These are phyloP conservation scores for Pochonia chlamydosporia DNA, from an alignment of 2,329 filamentous ascomycete species.

Conservation along the genomic window DNA sequence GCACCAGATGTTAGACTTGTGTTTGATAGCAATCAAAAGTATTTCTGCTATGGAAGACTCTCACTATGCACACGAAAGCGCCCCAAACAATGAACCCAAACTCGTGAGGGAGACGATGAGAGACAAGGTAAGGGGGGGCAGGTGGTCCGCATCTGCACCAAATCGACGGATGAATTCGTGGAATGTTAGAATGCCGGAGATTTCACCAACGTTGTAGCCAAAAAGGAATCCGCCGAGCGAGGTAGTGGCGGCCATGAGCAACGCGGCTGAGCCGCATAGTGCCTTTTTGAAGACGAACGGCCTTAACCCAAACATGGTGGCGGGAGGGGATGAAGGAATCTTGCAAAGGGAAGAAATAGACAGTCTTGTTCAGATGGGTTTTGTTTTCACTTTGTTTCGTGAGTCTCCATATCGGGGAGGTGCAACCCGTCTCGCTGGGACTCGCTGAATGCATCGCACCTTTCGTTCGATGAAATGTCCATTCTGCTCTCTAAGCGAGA, in stretches of 20 bases:
- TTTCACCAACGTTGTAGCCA: slow-evolving; percentile 58
- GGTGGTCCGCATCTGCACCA: slow-evolving; percentile 31
- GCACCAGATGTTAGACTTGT: too few relatives aligned
- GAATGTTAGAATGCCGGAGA: slow-evolving; percentile 45
- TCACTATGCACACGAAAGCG: slow-evolving; percentile 44
- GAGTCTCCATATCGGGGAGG: too few relatives aligned
- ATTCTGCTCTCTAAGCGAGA: slow-evolving; percentile 22
- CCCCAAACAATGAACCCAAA: slow-evolving; percentile 49
- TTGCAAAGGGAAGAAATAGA: too few relatives aligned
- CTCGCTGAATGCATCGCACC: background rate
- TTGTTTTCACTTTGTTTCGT: background rate
- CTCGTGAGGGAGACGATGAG: slow-evolving; percentile 52
- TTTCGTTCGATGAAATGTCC: slow-evolving; percentile 9
- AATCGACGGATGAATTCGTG: slow-evolving; percentile 52
- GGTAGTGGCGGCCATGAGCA: slow-evolving; percentile 44
- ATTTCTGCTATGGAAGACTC: slow-evolving; percentile 5
- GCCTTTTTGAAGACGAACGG: background rate
- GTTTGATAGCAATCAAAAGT: too few relatives aligned
- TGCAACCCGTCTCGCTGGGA: too few relatives aligned
- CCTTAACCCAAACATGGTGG: too few relatives aligned
- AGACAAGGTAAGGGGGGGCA: slow-evolving; percentile 37
- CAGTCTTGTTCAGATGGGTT: too few relatives aligned
- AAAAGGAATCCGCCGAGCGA: slow-evolving; percentile 58
- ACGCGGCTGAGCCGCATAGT: slow-evolving; percentile 29
- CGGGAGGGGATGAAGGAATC: too few relatives aligned